Base-by-base conservation (phyloP, 2,329 filamentous ascomycete species). In the Graphiopsis chlorocephala region DNA sequence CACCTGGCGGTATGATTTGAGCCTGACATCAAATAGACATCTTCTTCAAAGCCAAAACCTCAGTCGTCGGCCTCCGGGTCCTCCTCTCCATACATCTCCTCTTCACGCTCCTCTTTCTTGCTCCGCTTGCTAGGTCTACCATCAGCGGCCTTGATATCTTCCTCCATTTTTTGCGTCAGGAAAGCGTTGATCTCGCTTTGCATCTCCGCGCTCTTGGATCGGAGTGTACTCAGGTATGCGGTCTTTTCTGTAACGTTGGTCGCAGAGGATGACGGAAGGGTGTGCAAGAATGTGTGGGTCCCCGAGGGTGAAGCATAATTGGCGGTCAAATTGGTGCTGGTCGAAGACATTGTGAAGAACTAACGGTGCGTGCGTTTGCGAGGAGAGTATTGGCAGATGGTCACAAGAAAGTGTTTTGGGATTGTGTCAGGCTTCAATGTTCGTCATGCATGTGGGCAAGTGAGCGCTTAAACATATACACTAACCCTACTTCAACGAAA, bases 51-150 rank as follows among this genome's bases (percentile, higher is more conserved):
- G 14, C n/a, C n/a, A 45, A 8, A 4, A 7, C 26, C 28, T 65
- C 64, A 72, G 26, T 68, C 69, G 53, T 75, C 73, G 15, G 90
- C 88, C 58, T 89, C 87, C 14, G 85, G 80, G 26, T 88, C 85
- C 76, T 96, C 92, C 77, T 96, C 93, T 56, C 92, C 93, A 74
- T 97, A 96, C 74, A 93, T 90, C 72, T 91, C 86, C 73, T 92
- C 90, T 33, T 80, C 78, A 63, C 75, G 76, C 63, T 76, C 74
- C 63, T 78, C 76, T 58, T 78, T 76, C 26, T 69, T 70, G 31
- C 65, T 69, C 15, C 42, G 59, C 62, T 69, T 56, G 38, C 68
- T 33, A 25, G 26, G 66, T 68, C 55, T 66, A 71, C 59, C 75
- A 2, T 77, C 78, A 10, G 78, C 79, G 73, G 88, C 90, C 33